Evolutionary conservation across 139 green algal genomes (phyloP).

Genomic region (Klebsormidium nitens): DNA sequence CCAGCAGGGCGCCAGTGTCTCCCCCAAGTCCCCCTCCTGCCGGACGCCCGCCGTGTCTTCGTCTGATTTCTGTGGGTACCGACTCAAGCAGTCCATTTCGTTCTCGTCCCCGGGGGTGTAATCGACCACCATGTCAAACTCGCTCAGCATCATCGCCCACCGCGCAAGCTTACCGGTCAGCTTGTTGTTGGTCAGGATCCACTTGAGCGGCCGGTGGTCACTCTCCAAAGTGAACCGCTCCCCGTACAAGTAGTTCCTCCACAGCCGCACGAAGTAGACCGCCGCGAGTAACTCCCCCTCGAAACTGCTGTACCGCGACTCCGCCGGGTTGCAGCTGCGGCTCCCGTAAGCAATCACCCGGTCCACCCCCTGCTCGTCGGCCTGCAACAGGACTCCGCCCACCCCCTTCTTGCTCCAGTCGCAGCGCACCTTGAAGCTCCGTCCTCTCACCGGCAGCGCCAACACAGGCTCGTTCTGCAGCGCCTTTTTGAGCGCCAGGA

Average conservation of each 20-base stretch:
- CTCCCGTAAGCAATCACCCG: constrained; percentile 2
- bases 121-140: constrained; percentile 3
- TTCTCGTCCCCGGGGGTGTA: not conserved
- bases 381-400: constrained; percentile 6
- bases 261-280: no score
- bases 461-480: not conserved
- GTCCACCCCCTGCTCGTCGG: constrained; percentile 6
- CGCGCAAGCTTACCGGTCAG: constrained; percentile 11
- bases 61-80: no score
- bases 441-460: not conserved
- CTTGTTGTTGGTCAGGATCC: constrained; percentile 1
- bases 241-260: not conserved
- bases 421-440: constrained; percentile 12
- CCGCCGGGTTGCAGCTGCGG: constrained; percentile 10
- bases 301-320: no score
- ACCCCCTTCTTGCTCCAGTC: no score
- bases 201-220: constrained; percentile 18
- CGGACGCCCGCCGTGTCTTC: no score
- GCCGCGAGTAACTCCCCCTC: no score
- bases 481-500: constrained; percentile 30
- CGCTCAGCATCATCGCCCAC: constrained; percentile 6
- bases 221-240: constrained; percentile 11
- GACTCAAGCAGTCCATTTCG: no score
- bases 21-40: no score
- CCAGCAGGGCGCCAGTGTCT: no score